Base-by-base conservation (phyloP, 2,329 filamentous ascomycete species). In the Beauveria sp. region DNA sequence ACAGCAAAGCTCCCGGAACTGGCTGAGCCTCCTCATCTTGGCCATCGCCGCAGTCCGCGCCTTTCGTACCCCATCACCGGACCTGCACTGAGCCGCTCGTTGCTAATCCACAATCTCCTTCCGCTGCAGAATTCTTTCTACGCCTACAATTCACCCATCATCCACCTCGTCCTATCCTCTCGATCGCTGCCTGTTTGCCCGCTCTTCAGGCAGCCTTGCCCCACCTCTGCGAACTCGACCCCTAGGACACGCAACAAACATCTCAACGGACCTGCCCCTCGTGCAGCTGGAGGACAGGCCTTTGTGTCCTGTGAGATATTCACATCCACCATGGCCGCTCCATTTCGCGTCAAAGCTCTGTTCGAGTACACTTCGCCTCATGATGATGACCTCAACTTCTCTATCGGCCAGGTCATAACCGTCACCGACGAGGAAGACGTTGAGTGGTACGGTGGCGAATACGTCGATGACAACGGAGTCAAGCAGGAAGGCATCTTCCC, bases 361-460 rank as follows among this genome's bases (percentile, higher is more conserved):
- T 99, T 89, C 80, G 93, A 98, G 74, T 99, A 99, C 80, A 81
- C 83, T 73, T 98, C 95, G 67, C 84, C 85, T 65, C 93, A 99
- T 75, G 92, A 96, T 69, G 95, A 99, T 76, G 95, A 99, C 77
- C 87, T 99, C 68, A 89, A 85, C 72, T 99, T 99, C 74, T 75
- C 83, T 63, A 79, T 85, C 70, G 92, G 91, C 67, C 93, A 97
- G 77, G 84, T 98, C 75, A 96, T 99, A 73, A 95, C 90, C 58
- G 93, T 99, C 66, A 96, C 88, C 50, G 93, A 93, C 64, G 86
- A 91, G 74, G 95, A 98, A 73, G 95, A 96, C 72, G 87, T 83
- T 66, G 96, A 98, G 73, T 98, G 93, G 95, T 96, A 95, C 73
- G 85, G 84, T 65, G 93, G 95, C 67, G 89, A 95, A 75, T 97